Percentiles rank a stretch among this genome's conserved stretches.
These are phyloP conservation scores for Neolentinus lepideus DNA, from an alignment of 1,284 basidiomycete genomes.

Conservation along the genomic window DNA sequence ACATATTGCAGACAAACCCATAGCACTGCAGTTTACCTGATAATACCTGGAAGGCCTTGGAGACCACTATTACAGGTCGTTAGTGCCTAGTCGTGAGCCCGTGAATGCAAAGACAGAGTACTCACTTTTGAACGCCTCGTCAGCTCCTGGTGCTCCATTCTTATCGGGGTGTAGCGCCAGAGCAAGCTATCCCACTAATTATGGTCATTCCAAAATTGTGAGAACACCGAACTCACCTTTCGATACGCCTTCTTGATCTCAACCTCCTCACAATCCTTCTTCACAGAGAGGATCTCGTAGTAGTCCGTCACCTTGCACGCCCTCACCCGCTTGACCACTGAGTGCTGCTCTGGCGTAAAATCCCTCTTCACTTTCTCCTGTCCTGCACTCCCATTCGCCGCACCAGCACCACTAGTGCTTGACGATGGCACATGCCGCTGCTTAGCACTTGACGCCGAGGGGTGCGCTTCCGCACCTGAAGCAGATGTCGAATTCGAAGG, in stretches of 20 bases:
- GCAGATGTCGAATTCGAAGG: slow-evolving; percentile 26
- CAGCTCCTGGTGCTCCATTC: slow-evolving; percentile 95
- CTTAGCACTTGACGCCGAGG: slow-evolving; percentile 60
- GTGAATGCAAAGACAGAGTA: slow-evolving; percentile 12
- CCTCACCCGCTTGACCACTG: slow-evolving; percentile 84
- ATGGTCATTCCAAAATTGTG: not conserved
- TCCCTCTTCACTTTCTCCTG: slow-evolving; percentile 66
- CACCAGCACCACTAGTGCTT: slow-evolving; percentile 13
- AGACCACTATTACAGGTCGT: slow-evolving; percentile 67
- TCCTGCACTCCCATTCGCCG: slow-evolving; percentile 23
- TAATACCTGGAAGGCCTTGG: slow-evolving; percentile 94
- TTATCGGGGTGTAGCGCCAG: slow-evolving; percentile 95
- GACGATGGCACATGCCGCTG: slow-evolving; percentile 39
- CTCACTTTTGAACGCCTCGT: slow-evolving; percentile 97
- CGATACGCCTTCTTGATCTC: slow-evolving; percentile 97
- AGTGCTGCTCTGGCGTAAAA: slow-evolving; percentile 81
- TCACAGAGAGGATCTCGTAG: slow-evolving; percentile 87
- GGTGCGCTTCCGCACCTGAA: slow-evolving; percentile 53
- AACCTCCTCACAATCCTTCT: slow-evolving; percentile 80
- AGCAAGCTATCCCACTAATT: slow-evolving; percentile 56
- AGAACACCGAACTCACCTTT: slow-evolving; percentile 56
- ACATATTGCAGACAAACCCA: slow-evolving; percentile 1
- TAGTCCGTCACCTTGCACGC: slow-evolving; percentile 86
- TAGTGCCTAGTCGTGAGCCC: slow-evolving; percentile 5
- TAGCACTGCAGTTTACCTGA: slow-evolving; percentile 45